phyloP scores from a whole-genome alignment of 2,329 filamentous ascomycete species.

The Onygena corvina region DNA sequence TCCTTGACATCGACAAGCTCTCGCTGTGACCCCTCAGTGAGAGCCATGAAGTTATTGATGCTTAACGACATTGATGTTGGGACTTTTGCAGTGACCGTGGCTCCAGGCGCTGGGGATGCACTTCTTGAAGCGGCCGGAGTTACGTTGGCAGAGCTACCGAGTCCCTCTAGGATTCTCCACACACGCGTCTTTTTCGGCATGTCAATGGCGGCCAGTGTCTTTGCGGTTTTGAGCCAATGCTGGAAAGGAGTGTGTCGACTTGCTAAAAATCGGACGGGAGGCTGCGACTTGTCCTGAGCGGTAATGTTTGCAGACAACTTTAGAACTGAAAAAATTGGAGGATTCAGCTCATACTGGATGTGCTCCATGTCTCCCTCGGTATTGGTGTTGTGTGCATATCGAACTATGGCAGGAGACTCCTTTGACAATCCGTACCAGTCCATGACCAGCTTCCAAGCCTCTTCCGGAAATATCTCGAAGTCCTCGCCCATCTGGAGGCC shows the following conservation, averaged over 20 bases:
- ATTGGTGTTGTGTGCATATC: conserved; percentile 63
- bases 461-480: conserved; percentile 63
- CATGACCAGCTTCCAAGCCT: conserved; percentile 70
- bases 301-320: conserved; percentile 55
- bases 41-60: conserved; percentile 48
- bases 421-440: conserved; percentile 69
- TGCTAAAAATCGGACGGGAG: conserved; percentile 55
- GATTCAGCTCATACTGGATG: conserved; percentile 69
- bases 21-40: conserved; percentile 52
- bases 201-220: conserved; percentile 56
- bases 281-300: conserved; percentile 47
- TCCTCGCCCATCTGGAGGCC: conserved; percentile 54
- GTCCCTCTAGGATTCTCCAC: conserved; percentile 49
- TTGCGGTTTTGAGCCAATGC: conserved; percentile 63
- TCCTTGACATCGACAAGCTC: conserved; percentile 55
- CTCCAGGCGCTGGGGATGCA: conserved; percentile 34
- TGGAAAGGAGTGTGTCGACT: conserved; percentile 60
- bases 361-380: conserved; percentile 51
- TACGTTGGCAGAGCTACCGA: conserved; percentile 34
- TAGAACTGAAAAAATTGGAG: conserved; percentile 72
- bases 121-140: conserved; percentile 36
- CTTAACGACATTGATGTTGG: conserved; percentile 48
- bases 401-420: conserved; percentile 58
- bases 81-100: conserved; percentile 31
- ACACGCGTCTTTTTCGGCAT: conserved; percentile 61